phyloP scores from a whole-genome alignment of 352 stramenopile species.

The Phytophthora hybrid region DNA sequence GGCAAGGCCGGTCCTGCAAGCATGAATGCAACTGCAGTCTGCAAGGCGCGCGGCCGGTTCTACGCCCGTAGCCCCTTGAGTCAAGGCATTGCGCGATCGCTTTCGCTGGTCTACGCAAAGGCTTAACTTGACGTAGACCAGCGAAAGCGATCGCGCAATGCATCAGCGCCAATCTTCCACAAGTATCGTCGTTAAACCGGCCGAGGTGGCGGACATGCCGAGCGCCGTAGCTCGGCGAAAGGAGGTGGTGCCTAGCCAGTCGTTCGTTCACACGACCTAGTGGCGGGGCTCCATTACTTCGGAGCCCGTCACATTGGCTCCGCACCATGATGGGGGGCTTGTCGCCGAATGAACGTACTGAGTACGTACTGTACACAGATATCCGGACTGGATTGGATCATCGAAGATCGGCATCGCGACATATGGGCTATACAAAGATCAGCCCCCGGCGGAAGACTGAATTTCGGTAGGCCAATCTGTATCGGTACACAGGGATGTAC shows the following conservation, averaged over 20 bases:
- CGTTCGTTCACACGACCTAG: conserved; percentile 19
- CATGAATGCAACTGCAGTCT: conserved; percentile 3
- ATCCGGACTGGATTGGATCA: not conserved
- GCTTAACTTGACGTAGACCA: conserved; percentile 21
- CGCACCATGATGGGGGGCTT: not conserved
- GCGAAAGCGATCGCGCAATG: conserved; percentile 22
- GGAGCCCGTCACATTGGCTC: conserved; percentile 17
- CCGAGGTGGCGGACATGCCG: not conserved
- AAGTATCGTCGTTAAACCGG: conserved; percentile 17
- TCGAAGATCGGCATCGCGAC: not conserved
- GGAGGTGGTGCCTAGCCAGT: conserved; percentile 1
- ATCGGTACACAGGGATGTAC: too few relatives aligned
- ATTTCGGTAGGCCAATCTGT: too few relatives aligned
- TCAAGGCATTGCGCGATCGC: conserved; percentile 8
- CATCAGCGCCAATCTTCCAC: conserved; percentile 12
- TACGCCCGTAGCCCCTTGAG: conserved; percentile 4
- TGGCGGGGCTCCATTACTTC: conserved; percentile 7
- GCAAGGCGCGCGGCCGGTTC: conserved; percentile 1
- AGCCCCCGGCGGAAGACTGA: too few relatives aligned
- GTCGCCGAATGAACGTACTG: conserved; percentile 11
- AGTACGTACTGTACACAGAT: not conserved
- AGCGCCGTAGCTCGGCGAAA: not conserved
- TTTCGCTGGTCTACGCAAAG: conserved; percentile 27
- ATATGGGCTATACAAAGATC: not conserved
- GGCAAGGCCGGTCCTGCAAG: not conserved